phyloP scores from a whole-genome alignment of 768 basidiomycete species.

The Agaricus blazei region DNA sequence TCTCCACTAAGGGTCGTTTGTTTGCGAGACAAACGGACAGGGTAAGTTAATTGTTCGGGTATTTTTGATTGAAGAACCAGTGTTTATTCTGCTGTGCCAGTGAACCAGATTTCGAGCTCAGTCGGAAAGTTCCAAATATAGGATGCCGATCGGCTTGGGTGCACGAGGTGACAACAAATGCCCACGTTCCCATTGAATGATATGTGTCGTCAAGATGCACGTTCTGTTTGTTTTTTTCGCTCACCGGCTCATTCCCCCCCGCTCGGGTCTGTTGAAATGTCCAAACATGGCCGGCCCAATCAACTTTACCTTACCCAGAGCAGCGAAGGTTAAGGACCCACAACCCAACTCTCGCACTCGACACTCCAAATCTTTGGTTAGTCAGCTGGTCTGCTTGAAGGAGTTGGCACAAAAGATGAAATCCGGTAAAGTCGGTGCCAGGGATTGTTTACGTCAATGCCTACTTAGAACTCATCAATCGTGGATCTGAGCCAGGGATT shows the following conservation, averaged over 20 bases:
- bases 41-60: too few relatives aligned
- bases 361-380: background rate
- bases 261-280: background rate
- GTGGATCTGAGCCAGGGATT: background rate
- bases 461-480: constrained; percentile 8
- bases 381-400: background rate
- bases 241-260: constrained; percentile 5
- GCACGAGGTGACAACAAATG: constrained; percentile 3
- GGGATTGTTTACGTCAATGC: constrained; percentile 6
- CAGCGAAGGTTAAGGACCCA: background rate
- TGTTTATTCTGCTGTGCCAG: background rate
- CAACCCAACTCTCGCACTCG: background rate
- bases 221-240: constrained; percentile 1
- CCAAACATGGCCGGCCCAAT: background rate
- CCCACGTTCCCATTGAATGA: constrained; percentile 10
- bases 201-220: constrained; percentile 7
- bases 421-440: constrained; percentile 4
- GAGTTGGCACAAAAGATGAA: background rate
- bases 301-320: background rate
- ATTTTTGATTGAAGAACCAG: background rate
- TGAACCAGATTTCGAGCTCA: background rate
- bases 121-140: background rate
- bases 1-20: too few relatives aligned
- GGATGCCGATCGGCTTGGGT: constrained; percentile 4
- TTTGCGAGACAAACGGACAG: too few relatives aligned